Conservation (phyloP, 192 early-diverging fungal species). For the Coemansia sp. region DNA sequence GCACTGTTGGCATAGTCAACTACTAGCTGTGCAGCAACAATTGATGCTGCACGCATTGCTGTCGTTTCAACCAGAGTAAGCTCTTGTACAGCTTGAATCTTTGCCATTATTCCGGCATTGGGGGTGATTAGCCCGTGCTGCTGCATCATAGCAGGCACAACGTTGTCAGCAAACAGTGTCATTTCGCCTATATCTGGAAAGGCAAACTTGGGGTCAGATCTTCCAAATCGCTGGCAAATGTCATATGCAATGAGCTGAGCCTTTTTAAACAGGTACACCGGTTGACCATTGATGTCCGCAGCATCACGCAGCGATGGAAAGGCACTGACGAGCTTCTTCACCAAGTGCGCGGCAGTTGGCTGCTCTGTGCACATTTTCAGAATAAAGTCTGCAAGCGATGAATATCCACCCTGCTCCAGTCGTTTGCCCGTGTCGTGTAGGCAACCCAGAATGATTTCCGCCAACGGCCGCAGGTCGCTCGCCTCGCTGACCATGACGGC, state of each 20-base stretch:
- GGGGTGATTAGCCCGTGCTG: conserved; percentile 55
- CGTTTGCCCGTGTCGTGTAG: conserved; percentile 68
- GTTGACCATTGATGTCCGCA: conserved; percentile 46
- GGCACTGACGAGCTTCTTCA: conserved; percentile 56
- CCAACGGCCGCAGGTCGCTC: conserved; percentile 58
- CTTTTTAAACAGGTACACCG: conserved; percentile 72
- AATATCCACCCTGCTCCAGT: conserved; percentile 59
- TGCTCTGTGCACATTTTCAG: conserved; percentile 56
- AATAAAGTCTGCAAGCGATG: conserved; percentile 66
- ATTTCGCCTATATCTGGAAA: conserved; percentile 63
- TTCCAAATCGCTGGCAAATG: conserved; percentile 58
- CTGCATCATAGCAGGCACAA: conserved; percentile 64
- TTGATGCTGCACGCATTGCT: conserved; percentile 66
- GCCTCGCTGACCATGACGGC: conserved; percentile 67
- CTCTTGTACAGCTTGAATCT: conserved; percentile 47
- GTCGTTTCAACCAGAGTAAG: conserved; percentile 53
- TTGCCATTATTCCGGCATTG: conserved; percentile 43
- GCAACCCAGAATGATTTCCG: conserved; percentile 57
- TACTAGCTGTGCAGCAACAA: conserved; percentile 60
- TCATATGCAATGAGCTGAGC: conserved; percentile 68
- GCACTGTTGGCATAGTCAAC: conserved; percentile 42
- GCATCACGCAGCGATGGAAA: conserved; percentile 72
- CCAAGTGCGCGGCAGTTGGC: conserved; percentile 54
- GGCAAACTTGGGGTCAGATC: conserved; percentile 54
- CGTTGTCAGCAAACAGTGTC: conserved; percentile 74